Evolutionary conservation across 768 basidiomycete species (phyloP), one percentile per base, ranked within the genome.

Genomic region (Termitomyces sp.): DNA sequence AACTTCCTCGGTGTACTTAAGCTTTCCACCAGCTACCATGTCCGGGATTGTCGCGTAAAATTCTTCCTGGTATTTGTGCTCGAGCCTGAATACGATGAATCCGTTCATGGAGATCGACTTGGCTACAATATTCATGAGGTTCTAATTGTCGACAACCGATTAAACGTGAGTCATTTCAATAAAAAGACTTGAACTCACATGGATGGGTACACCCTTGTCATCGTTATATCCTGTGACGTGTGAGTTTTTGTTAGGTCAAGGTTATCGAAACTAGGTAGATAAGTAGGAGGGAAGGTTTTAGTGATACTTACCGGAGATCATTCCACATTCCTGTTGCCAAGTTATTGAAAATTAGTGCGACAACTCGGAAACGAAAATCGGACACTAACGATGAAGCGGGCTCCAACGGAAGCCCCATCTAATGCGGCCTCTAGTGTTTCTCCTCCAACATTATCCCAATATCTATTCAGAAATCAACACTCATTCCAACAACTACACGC

Each of bases 361-460:
- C 13, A 7, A 4, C 41, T 43, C n/a, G 8, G n/a, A 12, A 16
- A 47, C 26, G 43, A 36, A 26, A 23, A 30, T 26, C n/a, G 14
- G n/a, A 32, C 9, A 59, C 58, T n/a, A 2, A 59, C 51, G 9
- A 86, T 77, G 58, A 88, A 82, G 16, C 84, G 68, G 1, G 81
- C 82, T 32, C 75, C 61, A 0, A 62, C 57, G 0, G 74, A 76
- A 0, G 84, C 75, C 47, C 75, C 75, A 2, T 76, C 71, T 8
- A 88, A 66, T 0, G 83, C 86, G n/a, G 77, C 74, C 13, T 88
- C 86, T 2, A 88, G 73, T 0, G 75, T 79, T 53, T 82, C 78
- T 3, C 86, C 86, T 14, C 84, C 85, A 4, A 87, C 85, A 50
- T 82, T 78, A 61, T 85, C 83, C 79, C 80, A 82, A 63, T 75